Conservation (phyloP, 805 yeast genomes). For the Trichomonascus vanleenenianus region DNA sequence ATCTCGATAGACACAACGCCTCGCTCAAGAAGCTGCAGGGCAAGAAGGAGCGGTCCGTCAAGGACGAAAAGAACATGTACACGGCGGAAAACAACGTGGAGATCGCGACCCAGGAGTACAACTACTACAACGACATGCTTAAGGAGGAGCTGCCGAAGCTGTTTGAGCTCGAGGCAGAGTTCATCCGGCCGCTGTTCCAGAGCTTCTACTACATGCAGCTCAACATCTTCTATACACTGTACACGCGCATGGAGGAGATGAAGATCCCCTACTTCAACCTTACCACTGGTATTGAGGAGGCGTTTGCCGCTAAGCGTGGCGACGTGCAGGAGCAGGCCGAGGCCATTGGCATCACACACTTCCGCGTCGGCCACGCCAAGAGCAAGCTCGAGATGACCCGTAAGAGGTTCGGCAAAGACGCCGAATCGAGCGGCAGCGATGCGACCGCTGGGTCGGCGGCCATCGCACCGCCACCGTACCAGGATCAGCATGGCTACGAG, state of each 20-base stretch:
- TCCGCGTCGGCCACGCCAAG: slow-evolving; percentile 83
- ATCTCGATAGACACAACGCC: slow-evolving; percentile 77
- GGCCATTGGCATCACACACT: slow-evolving; percentile 81
- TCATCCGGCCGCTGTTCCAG: slow-evolving; percentile 88
- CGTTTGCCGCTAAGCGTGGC: slow-evolving; percentile 76
- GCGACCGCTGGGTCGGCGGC: slow-evolving; percentile 27
- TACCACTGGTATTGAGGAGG: slow-evolving; percentile 72
- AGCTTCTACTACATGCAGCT: slow-evolving; percentile 96
- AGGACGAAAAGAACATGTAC: slow-evolving; percentile 88
- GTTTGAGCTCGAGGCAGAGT: slow-evolving; percentile 83
- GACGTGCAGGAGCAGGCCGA: slow-evolving; percentile 86
- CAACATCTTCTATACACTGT: slow-evolving; percentile 89
- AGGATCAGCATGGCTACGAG: slow-evolving; percentile 28
- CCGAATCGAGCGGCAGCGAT: slow-evolving; percentile 33
- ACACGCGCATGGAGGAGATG: slow-evolving; percentile 88
- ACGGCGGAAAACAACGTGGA: slow-evolving; percentile 82
- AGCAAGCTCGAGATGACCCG: slow-evolving; percentile 75
- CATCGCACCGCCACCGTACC: slow-evolving; percentile 31
- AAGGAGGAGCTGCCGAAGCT: slow-evolving; percentile 83
- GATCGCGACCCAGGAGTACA: slow-evolving; percentile 90
- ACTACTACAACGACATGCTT: slow-evolving; percentile 91
- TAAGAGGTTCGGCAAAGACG: slow-evolving; percentile 45
- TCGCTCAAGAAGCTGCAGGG: slow-evolving; percentile 63
- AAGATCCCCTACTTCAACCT: slow-evolving; percentile 94
- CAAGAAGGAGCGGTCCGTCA: slow-evolving; percentile 75